Percentiles rank a stretch among this genome's conserved stretches.
phyloP scores from a whole-genome alignment of 2,329 filamentous ascomycete genomes.

The Gaeumannomyces sp. region DNA sequence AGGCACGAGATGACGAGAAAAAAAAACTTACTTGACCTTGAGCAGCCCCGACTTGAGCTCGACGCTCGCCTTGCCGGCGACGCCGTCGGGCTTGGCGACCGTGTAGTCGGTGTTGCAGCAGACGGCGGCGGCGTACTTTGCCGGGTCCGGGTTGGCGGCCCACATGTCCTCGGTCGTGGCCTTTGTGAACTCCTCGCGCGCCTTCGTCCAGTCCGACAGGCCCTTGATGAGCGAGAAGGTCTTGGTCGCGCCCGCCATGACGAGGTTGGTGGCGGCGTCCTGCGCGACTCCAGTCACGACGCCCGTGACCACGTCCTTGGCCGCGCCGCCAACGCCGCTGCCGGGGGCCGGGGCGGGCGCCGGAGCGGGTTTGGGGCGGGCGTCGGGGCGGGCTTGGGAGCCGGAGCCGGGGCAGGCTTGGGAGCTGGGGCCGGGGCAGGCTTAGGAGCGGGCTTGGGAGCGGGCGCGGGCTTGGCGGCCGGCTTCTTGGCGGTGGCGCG shows the following conservation, averaged over 20 bases:
- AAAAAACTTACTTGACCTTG: constrained; percentile 10
- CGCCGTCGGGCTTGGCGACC: background rate
- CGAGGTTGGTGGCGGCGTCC: background rate
- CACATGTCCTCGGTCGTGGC: constrained; percentile 4
- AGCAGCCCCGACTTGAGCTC: constrained; percentile 14
- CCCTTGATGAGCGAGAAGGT: constrained; percentile 9
- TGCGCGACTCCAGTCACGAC: background rate
- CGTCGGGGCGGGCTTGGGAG: too few species aligned
- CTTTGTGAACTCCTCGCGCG: constrained; percentile 10
- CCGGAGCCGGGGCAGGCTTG: too few species aligned
- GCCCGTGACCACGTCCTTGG: background rate
- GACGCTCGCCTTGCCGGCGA: constrained; percentile 4
- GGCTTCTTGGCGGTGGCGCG: too few species aligned
- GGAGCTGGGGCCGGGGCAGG: too few species aligned
- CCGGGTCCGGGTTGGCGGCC: constrained; percentile 1
- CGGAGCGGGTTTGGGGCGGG: too few species aligned
- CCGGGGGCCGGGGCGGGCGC: too few species aligned
- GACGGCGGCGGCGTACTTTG: constrained; percentile 2
- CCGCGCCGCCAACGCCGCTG: background rate
- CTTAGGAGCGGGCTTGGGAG: too few species aligned
- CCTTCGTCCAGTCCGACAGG: constrained; percentile 12
- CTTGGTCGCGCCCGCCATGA: background rate
- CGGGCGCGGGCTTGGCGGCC: too few species aligned
- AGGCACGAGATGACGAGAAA: too few species aligned
- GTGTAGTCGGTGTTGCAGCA: constrained; percentile 8